A percentile compares a stretch with the other conserved stretches of the same genome.
Evolutionary conservation across 495 filamentous ascomycete genomes (phyloP).

Genomic region (Lasiosphaeria ovina): DNA sequence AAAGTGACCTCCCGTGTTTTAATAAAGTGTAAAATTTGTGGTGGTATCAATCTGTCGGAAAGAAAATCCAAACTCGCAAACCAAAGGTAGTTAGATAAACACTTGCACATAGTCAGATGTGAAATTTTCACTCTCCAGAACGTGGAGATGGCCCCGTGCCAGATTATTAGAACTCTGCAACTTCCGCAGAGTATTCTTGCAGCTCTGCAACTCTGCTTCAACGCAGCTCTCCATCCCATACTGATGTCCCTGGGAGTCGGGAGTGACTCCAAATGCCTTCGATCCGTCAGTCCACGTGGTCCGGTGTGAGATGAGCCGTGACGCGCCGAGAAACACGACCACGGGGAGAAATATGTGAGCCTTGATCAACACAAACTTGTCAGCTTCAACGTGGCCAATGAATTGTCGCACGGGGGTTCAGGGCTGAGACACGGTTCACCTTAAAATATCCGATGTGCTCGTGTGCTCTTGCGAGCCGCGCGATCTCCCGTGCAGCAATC

Average conservation of each 20-base stretch:
- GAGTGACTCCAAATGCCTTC: background rate
- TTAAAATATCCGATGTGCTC: constrained; percentile 46
- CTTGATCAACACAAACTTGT: constrained; percentile 3
- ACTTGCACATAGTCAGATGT: too few species aligned
- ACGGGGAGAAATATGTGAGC: constrained; percentile 32
- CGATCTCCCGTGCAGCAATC: constrained; percentile 41
- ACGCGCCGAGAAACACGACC: constrained; percentile 23
- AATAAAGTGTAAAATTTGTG: too few species aligned
- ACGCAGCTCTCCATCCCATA: constrained; percentile 4
- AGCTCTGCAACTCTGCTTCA: constrained; percentile 16
- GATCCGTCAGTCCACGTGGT: background rate
- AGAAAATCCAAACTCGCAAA: too few species aligned
- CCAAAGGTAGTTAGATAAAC: too few species aligned
- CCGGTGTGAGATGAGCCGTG: constrained; percentile 12
- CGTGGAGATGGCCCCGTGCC: constrained; percentile 24
- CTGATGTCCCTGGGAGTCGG: background rate
- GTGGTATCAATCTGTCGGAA: too few species aligned
- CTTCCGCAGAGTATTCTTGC: constrained; percentile 27
- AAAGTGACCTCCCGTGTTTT: too few species aligned
- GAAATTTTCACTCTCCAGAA: constrained; percentile 22
- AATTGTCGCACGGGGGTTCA: background rate
- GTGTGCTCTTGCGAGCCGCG: constrained; percentile 39
- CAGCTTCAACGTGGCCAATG: background rate
- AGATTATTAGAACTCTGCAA: constrained; percentile 31
- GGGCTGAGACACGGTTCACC: constrained; percentile 21